A percentile compares a stretch with the other conserved stretches of the same genome.
Evolutionary conservation across 176 grass and related monocot genomes (phyloP).

Genomic region (Coix lacrymajobi): DNA sequence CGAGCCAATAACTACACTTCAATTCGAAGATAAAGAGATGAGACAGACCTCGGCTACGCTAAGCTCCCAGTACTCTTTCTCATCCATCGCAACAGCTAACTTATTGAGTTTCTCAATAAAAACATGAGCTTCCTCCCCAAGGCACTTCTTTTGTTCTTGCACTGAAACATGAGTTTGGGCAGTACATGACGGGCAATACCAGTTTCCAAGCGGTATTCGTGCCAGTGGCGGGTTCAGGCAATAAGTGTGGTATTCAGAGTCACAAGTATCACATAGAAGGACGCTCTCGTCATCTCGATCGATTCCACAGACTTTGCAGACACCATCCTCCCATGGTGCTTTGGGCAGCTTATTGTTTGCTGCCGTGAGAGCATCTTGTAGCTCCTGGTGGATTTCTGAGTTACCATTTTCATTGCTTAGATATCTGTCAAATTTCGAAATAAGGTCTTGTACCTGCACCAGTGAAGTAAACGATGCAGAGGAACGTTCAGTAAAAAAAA

Average conservation of each 20-base stretch:
- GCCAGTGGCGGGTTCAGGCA: constrained; percentile 88
- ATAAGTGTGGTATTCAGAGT: constrained; percentile 97
- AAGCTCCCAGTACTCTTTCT: constrained; percentile 95
- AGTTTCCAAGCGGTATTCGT: constrained; percentile 88
- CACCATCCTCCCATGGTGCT: constrained; percentile 96
- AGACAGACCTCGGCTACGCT: constrained; percentile 65
- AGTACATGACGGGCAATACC: constrained; percentile 87
- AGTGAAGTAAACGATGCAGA: constrained; percentile 21
- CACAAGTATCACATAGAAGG: constrained; percentile 84
- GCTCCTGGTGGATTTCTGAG: constrained; percentile 39
- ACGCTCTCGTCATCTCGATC: constrained; percentile 91
- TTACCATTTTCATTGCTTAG: constrained; percentile 28
- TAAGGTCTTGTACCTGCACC: constrained; percentile 68
- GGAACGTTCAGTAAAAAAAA: constrained; percentile 5
- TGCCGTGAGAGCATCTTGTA: constrained; percentile 61
- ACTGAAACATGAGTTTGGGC: constrained; percentile 27
- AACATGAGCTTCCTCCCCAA: constrained; percentile 47
- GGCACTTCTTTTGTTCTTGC: constrained; percentile 40
- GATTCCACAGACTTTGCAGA: constrained; percentile 98
- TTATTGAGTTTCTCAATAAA: constrained; percentile 51
- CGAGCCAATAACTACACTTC: not conserved
- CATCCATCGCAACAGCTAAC: constrained; percentile 68
- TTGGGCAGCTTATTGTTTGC: constrained; percentile 55
- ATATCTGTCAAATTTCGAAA: constrained; percentile 60
- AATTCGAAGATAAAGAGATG: constrained; percentile 17